A percentile compares a stretch with the other conserved stretches of the same genome.
These are phyloP conservation scores for Capronia epimyces DNA, from an alignment of 2,329 filamentous ascomycete genomes.

Conservation along the genomic window DNA sequence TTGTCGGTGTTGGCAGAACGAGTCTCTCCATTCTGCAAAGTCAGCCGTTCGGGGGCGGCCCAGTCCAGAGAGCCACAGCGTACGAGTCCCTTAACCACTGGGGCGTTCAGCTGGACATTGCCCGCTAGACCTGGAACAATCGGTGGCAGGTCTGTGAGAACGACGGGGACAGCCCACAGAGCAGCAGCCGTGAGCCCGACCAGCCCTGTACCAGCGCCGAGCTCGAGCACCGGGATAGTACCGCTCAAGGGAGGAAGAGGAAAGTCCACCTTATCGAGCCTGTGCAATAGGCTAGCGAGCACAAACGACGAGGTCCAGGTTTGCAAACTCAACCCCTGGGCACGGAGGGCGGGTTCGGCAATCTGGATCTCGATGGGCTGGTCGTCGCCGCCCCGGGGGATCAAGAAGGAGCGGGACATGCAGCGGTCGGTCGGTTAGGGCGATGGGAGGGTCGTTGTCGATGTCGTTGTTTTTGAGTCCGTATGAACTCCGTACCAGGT, in stretches of 20 bases:
- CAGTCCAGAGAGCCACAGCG: slow-evolving; percentile 60
- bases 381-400: slow-evolving; percentile 44
- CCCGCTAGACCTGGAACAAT: slow-evolving; percentile 72
- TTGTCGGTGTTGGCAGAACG: slow-evolving; percentile 25
- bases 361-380: slow-evolving; percentile 63
- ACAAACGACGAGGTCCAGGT: slow-evolving; percentile 92
- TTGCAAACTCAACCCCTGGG: slow-evolving; percentile 82
- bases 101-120: slow-evolving; percentile 65
- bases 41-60: slow-evolving; percentile 31
- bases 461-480: background rate
- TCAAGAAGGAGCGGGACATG: slow-evolving; percentile 56
- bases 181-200: slow-evolving; percentile 78
- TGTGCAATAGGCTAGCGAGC: slow-evolving; percentile 64
- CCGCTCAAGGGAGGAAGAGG: slow-evolving; percentile 1
- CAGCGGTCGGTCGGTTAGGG: too few relatives aligned
- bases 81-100: slow-evolving; percentile 58
- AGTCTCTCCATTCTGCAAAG: slow-evolving; percentile 9
- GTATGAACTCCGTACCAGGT: too few relatives aligned
- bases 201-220: slow-evolving; percentile 85
- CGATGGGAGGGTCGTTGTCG: too few relatives aligned
- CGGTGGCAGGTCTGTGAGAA: slow-evolving; percentile 75
- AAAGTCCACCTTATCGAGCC: slow-evolving; percentile 26
- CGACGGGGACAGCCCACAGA: slow-evolving; percentile 60
- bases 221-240: slow-evolving; percentile 55
- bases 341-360: slow-evolving; percentile 77